These are phyloP conservation scores for Parsonsia alboflavescens DNA, from an alignment of 257 asterid species.

Conservation along the genomic window DNA sequence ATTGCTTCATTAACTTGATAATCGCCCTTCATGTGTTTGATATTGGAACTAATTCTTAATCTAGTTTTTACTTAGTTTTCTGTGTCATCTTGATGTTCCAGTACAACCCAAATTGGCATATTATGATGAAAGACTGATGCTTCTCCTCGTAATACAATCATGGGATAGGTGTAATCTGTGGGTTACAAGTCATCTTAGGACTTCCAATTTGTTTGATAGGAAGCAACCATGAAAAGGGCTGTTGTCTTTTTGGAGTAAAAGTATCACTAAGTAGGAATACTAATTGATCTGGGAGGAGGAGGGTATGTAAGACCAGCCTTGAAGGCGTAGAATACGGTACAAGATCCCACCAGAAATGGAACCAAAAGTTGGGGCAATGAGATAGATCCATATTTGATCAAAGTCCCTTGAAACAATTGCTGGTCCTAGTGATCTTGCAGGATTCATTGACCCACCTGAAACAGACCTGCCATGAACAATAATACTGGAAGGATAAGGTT, in stretches of 20 bases:
- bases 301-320: conserved; percentile 68
- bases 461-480: conserved; percentile 45
- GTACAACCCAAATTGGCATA: neutral
- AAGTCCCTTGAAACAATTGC: conserved; percentile 72
- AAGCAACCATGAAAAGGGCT: neutral
- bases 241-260: neutral
- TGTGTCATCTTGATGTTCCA: neutral
- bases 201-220: conserved; percentile 11
- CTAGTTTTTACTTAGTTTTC: neutral
- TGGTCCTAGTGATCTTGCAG: conserved; percentile 93
- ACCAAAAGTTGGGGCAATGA: conserved; percentile 70
- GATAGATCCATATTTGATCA: conserved; percentile 62
- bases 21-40: neutral
- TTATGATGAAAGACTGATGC: neutral
- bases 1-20: neutral
- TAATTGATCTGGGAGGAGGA: conserved; percentile 2
- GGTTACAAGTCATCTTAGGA: neutral
- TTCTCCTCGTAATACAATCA: neutral
- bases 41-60: neutral
- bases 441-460: conserved; percentile 94
- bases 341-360: conserved; percentile 55
- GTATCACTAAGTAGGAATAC: neutral
- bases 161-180: neutral
- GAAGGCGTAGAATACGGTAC: conserved; percentile 58
- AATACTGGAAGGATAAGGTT: neutral